Base-by-base conservation (phyloP, 176 grass and related monocot genomes). In the Miscanthus lutarioriparius region DNA sequence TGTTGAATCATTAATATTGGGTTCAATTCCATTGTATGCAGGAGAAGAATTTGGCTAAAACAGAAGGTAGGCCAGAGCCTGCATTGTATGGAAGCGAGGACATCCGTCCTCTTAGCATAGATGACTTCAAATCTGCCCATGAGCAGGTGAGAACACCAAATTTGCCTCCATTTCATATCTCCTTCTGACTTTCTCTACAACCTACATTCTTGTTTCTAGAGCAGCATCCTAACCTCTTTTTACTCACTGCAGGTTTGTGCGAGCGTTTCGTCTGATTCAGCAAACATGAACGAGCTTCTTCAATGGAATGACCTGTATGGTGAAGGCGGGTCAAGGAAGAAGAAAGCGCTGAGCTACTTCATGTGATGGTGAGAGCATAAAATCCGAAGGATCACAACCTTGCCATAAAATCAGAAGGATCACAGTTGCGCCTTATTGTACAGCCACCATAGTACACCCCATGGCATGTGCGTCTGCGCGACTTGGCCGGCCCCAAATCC, bases 221-320 rank as follows among this genome's bases (percentile, higher is more conserved):
- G 36, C 38, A 69, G 49, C 45, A 45, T 38, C 33, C 26, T 47
- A 37, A 87, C 26, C 28, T 68, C 26, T 39, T 25, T 82, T 27
- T 72, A 28, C 40, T 67, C 26, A 1, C 71, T 49, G n/a, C 76
- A 99, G 96, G 93, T 99, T 23, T 96, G 93, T 20, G 96, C 96
- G 4, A 99, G 96, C 72, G 96, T 99, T 73, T 99, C 96, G 47
- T 96, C 96, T 15, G 96, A 99, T 70, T 99, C 96, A 2, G 66
- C 93, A 40, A 96, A 94, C 82, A 99, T 99, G 93, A 96, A 78
- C 17, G 96, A 99, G 74, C 93, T 99, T 59, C 79, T 90, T 76
- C 93, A 99, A 81, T 99, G 96, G 96, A 99, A 99, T 13, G 96
- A 99, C 40, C 90, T 99, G 47, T 99, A 99, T 43, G 96, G 96